These are phyloP conservation scores for Cunninghamia lanceolata DNA, from an alignment of 75 land plant genomes.

Conservation along the genomic window DNA sequence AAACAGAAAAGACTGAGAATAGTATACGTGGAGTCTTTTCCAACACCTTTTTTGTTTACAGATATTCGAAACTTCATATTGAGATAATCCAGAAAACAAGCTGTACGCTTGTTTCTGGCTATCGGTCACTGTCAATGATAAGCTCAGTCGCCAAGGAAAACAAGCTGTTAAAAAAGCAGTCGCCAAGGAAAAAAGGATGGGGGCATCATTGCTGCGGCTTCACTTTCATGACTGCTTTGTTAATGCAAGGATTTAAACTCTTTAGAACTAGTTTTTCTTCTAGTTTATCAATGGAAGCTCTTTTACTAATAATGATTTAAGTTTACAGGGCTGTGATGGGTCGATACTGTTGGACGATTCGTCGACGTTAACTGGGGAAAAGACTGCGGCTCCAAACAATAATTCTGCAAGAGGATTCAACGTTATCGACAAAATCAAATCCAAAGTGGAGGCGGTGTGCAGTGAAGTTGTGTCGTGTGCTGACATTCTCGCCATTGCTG, in stretches of 20 bases:
- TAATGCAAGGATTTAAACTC: slow-evolving; percentile 16
- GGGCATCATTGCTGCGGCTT: slow-evolving; percentile 53
- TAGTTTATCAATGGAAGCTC: not conserved
- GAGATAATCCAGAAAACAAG: not conserved
- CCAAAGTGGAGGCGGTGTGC: not conserved
- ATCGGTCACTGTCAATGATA: not conserved
- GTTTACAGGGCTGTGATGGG: not conserved
- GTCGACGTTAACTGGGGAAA: not conserved
- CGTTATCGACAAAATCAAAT: not conserved
- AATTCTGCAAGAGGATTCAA: not conserved
- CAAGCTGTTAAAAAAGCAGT: slow-evolving; percentile 20
- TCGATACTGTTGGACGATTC: not conserved
- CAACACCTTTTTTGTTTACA: not conserved
- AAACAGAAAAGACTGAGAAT: not conserved
- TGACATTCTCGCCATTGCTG: not conserved
- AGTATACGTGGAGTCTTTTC: not conserved
- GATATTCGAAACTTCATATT: not conserved
- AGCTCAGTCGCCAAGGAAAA: slow-evolving; percentile 15
- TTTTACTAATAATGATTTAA: not conserved
- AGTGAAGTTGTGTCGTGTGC: not conserved
- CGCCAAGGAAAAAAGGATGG: slow-evolving; percentile 32
- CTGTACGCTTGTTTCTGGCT: not conserved
- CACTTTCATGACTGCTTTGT: slow-evolving; percentile 73
- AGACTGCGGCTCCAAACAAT: not conserved
- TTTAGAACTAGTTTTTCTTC: not conserved